These are phyloP conservation scores for Fraxinus nigra DNA, from an alignment of 305 asterid genomes.

Conservation along the genomic window DNA sequence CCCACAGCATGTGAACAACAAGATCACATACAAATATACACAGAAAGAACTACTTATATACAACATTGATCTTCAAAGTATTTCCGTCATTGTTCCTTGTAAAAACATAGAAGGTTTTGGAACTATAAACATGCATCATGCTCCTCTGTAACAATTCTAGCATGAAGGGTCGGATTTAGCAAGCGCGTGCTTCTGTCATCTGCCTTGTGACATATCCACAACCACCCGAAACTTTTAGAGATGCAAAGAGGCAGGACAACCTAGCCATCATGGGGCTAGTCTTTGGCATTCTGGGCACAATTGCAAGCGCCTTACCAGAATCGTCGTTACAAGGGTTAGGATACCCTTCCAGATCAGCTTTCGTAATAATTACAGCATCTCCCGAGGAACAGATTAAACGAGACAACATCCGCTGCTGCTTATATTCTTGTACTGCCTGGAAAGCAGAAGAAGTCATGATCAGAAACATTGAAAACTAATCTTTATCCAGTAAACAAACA, in stretches of 20 bases:
- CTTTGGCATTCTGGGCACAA: conserved; percentile 40
- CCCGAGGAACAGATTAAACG: conserved; percentile 44
- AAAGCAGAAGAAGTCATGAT: conserved; percentile 6
- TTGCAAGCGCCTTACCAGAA: conserved; percentile 41
- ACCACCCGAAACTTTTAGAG: conserved; percentile 63
- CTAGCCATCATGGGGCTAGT: conserved; percentile 69
- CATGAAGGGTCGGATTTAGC: conserved; percentile 22
- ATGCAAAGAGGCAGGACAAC: conserved; percentile 79
- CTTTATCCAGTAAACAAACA: neutral
- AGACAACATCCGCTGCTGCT: conserved; percentile 50
- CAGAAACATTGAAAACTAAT: neutral
- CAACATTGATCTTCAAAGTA: neutral
- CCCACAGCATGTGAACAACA: neutral
- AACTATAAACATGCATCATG: conserved; percentile 6
- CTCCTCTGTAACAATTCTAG: conserved; percentile 26
- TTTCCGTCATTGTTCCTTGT: conserved; percentile 12
- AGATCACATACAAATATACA: neutral
- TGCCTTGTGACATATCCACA: conserved; percentile 46
- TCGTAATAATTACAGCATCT: conserved; percentile 77
- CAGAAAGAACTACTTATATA: neutral
- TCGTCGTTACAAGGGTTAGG: conserved; percentile 42
- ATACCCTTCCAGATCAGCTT: conserved; percentile 92
- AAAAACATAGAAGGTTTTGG: conserved; percentile 3
- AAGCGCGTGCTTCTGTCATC: conserved; percentile 56
- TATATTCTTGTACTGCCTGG: conserved; percentile 89